Evolutionary conservation across 2,329 filamentous ascomycete species (phyloP).

Genomic region (Plenodomus biglobosus): DNA sequence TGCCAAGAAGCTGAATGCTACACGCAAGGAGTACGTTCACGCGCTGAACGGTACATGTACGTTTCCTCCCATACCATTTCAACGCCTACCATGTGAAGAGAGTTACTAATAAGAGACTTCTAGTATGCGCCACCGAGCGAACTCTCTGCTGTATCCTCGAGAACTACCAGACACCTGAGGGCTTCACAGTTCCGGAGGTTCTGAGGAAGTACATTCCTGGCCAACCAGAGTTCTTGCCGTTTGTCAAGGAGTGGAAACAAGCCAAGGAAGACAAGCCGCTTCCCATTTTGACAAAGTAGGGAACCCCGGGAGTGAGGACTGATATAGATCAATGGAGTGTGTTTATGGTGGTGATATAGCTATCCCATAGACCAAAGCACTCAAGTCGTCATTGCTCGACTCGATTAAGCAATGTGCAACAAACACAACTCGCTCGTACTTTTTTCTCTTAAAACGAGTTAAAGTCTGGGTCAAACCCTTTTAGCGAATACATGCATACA

Average conservation of each 20-base stretch:
- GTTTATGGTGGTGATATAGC: too few relatives aligned
- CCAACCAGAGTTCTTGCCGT: constrained; percentile 85
- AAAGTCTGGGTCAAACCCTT: too few relatives aligned
- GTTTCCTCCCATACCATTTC: constrained; percentile 5
- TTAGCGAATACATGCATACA: too few relatives aligned
- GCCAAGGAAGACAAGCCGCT: constrained; percentile 33
- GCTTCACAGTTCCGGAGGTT: constrained; percentile 45
- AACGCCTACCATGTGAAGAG: background rate
- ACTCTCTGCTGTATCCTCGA: constrained; percentile 93
- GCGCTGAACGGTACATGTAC: constrained; percentile 73
- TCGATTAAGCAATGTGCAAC: too few relatives aligned
- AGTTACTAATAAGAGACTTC: background rate
- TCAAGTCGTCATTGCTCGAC: too few relatives aligned
- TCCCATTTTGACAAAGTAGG: constrained; percentile 26
- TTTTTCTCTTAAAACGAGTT: too few relatives aligned
- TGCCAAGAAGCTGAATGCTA: constrained; percentile 71
- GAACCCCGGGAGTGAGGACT: too few relatives aligned
- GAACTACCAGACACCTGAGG: constrained; percentile 91
- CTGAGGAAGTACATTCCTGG: constrained; percentile 73
- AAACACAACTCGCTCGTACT: too few relatives aligned
- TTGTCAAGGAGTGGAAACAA: constrained; percentile 67
- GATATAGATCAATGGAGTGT: too few relatives aligned
- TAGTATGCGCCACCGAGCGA: constrained; percentile 82
- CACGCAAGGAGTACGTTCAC: constrained; percentile 92
- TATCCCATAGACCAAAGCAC: too few relatives aligned